Evolutionary conservation across 139 green algal species (phyloP), one percentile per base, ranked within the genome.

Genomic region (Yamagishiella unicocca): DNA sequence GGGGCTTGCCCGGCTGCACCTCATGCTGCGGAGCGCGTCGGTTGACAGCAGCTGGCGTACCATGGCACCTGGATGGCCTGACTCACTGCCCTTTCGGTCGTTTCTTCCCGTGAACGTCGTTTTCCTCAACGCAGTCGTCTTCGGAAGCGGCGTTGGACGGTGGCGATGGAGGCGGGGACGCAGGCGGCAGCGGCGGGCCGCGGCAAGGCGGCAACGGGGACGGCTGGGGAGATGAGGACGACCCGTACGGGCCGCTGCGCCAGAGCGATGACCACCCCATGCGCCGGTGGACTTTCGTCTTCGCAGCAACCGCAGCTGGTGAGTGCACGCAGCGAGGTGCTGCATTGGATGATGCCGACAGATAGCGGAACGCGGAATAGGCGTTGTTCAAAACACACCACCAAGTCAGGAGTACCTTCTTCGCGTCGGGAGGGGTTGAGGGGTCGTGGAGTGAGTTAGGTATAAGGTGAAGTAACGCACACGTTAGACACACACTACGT

Each of bases 241-340:
- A 95, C 74, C 92, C 92, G 0, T 95, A 95, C 82, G 92, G 89
- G 90, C 78, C 70, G 29, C 40, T 95, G 54, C 82, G 90, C 27
- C 83, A 93, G 58, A 93, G 90, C 86, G 92, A 90, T 0, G 89
- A 90, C 58, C 92, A 95, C 74, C 89, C 90, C 9, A 93, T 95
- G 92, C 81, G 92, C 6, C 93, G 92, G 90, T 93, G 89, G 89
- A 93, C 90, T 2, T 71, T 92, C 25, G 89, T 29, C 17, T 87
- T 92, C 40, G 92, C 88, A n/a, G 88, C 53, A 19, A 4, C 92
- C 21, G 33, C 92, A 33, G 83, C 77, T 33, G 50, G 88, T 91
- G 66, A 12, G 85, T 10, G 2, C 4, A 70, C 10, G 37, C 68
- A 2, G 31, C 6, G 19, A 72, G n/a, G 7, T 40, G 64, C n/a